Evolutionary conservation across 768 basidiomycete genomes (phyloP), one percentile per base, ranked within the genome.

Genomic region (Gyrodon lividus): DNA sequence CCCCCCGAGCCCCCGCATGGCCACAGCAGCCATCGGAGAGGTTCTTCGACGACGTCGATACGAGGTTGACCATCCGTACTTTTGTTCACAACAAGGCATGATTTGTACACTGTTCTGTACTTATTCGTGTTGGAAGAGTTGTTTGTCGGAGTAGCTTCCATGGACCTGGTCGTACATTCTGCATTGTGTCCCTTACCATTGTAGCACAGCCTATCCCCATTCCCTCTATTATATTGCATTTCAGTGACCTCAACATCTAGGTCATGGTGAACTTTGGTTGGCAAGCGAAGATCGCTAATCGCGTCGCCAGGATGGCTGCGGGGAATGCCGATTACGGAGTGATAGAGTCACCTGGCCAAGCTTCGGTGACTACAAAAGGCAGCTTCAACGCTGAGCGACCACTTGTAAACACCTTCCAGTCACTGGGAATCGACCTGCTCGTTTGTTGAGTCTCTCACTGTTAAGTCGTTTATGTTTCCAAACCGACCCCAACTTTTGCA

Each of bases 1-100:
- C 57, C 57, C 53, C 59, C 61, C 22, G 67, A 68, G 41, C 46
- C 41, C 5, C 30, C 48, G 1, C 60, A 59, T 16, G 56, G 56
- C 6, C 59, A 60, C n/a, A 54, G 30, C 12, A 64, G 65, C 14
- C 77, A 78, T 57, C 68, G 74, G 49, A 71, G 77, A 51, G 78
- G 75, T 9, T 70, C 76, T 22, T 78, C 77, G 9, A 67, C 61
- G n/a, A 59, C 70, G 26, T 71, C 68, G 16, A 67, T 70, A 50
- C 70, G 69, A 33, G 60, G 68, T 4, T 70, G 58, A 54, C 13
- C 17, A 33, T 24, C 13, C 26, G 9, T 19, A 24, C 20, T 39
- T 23, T 38, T 42, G n/a, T 33, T 28, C 37, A 48, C 37, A n/a
- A 46, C 24, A 23, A 62, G 45, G 45, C 12, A 33, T 45, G 30